phyloP scores from a whole-genome alignment of 306 rosid species.

The Cicer judaicum region DNA sequence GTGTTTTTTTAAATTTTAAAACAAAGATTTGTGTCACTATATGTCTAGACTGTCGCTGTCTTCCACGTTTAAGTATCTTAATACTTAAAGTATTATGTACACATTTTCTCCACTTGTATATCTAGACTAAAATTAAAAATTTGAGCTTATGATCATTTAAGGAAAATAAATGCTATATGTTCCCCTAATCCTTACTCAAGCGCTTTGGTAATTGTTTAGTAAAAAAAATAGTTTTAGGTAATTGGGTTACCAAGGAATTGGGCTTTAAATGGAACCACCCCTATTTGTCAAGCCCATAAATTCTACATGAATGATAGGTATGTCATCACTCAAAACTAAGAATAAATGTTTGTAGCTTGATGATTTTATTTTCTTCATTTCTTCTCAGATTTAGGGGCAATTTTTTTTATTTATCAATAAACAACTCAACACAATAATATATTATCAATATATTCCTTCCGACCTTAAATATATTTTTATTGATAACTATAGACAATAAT shows the following conservation, averaged over 20 bases:
- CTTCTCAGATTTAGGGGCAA: too few species aligned
- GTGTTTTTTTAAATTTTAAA: too few species aligned
- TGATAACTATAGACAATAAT: neutral
- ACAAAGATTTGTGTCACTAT: too few species aligned
- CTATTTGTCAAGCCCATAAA: conserved; percentile 17
- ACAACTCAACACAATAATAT: too few species aligned
- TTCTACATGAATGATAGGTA: neutral
- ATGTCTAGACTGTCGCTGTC: too few species aligned
- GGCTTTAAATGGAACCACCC: conserved; percentile 10
- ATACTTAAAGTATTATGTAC: too few species aligned
- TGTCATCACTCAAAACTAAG: neutral
- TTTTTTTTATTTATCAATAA: too few species aligned
- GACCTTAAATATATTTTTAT: too few species aligned
- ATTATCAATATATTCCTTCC: too few species aligned
- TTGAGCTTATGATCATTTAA: neutral
- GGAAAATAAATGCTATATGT: neutral
- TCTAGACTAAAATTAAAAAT: neutral
- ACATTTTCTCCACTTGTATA: neutral
- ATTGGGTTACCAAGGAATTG: conserved; percentile 14
- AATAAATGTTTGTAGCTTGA: too few species aligned
- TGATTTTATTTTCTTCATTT: too few species aligned
- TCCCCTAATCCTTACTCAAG: neutral
- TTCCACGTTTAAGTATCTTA: too few species aligned
- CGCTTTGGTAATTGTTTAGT: neutral
- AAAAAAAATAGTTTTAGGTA: neutral